Base-by-base conservation (phyloP, 192 early-diverging fungal genomes). In the Coemansia umbellata region DNA sequence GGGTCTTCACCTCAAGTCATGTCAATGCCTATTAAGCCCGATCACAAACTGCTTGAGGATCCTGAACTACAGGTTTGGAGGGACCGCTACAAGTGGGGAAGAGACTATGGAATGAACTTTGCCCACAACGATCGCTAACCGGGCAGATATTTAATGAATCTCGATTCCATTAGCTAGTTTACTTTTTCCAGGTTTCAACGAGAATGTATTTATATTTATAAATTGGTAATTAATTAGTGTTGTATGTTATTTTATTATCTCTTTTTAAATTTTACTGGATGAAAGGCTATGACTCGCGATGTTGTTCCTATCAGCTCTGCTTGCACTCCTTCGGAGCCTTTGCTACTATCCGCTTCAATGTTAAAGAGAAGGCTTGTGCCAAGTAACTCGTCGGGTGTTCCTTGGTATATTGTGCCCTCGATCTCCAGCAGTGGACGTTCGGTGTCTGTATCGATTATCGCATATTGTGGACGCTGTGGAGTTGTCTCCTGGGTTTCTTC, bases 91-190 rank as follows among this genome's bases (percentile, higher is more conserved):
- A 74, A 68, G 50, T 74, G 72, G 72, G 72, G 72, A 30, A 49
- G 72, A 5, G 47, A 60, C 40, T 74, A 74, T 44, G 72, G 72
- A 4, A 60, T 74, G 58, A 74, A 74, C 60, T 74, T 63, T 59
- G 64, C 72, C 0, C 72, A 74, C 40, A 74, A 74, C 56, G 72
- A 74, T 47, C 47, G 36, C 13, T 63, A 55, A 50, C 19, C n/a
- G n/a, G n/a, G n/a, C n/a, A n/a, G n/a, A n/a, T n/a, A n/a, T n/a
- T n/a, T n/a, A n/a, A n/a, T 14, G 14, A 22, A 17, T n/a, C 50
- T 5, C 8, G n/a, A 37, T 51, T 15, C 4, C 4, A 17, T 1
- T 30, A 17, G n/a, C 1, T 5, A 30, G 24, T 21, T 21, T 44
- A 13, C 18, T 54, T 30, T 41, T 44, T n/a, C 1, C 0, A 40